Evolutionary conservation across 2,329 filamentous ascomycete species (phyloP).

Genomic region (Verticillium klebahnii): DNA sequence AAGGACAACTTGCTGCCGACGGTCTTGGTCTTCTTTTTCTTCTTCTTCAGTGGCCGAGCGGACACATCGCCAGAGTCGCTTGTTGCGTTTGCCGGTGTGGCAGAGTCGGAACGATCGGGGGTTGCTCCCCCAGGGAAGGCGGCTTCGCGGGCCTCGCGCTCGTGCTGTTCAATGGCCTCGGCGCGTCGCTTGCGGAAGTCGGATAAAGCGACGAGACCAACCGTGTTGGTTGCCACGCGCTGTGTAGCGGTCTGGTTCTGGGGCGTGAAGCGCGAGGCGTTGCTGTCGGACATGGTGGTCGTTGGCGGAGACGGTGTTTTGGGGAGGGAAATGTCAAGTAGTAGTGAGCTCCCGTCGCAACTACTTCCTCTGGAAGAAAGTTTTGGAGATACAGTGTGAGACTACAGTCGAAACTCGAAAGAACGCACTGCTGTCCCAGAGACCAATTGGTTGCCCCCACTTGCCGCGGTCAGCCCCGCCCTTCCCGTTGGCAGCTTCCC

Average conservation of each 20-base stretch:
- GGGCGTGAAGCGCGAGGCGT: constrained; percentile 62
- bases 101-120: constrained; percentile 43
- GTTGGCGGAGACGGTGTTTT: background rate
- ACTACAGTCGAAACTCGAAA: background rate
- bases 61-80: constrained; percentile 25
- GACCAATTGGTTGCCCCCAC: background rate
- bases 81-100: constrained; percentile 39
- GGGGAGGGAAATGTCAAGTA: background rate
- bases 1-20: constrained; percentile 56
- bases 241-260: constrained; percentile 76
- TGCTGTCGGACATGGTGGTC: constrained; percentile 34
- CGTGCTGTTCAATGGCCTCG: constrained; percentile 87
- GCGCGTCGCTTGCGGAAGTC: constrained; percentile 96
- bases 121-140: constrained; percentile 39
- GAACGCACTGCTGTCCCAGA: background rate
- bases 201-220: constrained; percentile 85
- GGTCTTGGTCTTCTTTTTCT: constrained; percentile 41
- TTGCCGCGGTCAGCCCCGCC: background rate
- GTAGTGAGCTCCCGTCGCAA: background rate
- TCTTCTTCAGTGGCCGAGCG: constrained; percentile 31
- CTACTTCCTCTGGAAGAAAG: background rate
- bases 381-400: background rate
- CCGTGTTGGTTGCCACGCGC: constrained; percentile 77
- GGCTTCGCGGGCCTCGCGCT: constrained; percentile 70
- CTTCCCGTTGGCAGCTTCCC: constrained; percentile 1